Evolutionary conservation across 768 basidiomycete species (phyloP).

Genomic region (Lentinula edodes): DNA sequence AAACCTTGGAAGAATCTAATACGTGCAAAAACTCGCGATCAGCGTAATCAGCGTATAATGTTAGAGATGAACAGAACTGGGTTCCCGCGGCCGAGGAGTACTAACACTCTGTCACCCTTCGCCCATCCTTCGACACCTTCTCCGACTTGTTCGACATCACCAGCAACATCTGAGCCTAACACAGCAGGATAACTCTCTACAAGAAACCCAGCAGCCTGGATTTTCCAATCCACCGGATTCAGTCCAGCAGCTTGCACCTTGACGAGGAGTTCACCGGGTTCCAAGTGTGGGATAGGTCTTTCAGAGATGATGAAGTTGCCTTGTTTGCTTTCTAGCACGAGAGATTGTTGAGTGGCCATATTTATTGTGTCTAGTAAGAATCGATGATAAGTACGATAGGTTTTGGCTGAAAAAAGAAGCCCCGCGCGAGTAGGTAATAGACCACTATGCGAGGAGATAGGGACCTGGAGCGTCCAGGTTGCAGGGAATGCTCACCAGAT

Average conservation of each 20-base stretch:
- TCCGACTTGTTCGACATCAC: constrained; percentile 27
- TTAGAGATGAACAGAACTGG: too few relatives aligned
- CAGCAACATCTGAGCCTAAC: constrained; percentile 24
- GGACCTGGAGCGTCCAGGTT: too few relatives aligned
- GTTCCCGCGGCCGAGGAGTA: neutral
- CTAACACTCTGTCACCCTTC: constrained; percentile 28
- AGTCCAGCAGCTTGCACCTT: constrained; percentile 20
- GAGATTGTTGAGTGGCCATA: neutral
- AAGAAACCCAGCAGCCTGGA: constrained; percentile 16
- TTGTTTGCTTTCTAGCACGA: neutral
- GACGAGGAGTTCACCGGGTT: constrained; percentile 23
- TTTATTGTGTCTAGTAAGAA: too few relatives aligned
- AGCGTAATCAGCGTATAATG: too few relatives aligned
- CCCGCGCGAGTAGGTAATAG: too few relatives aligned
- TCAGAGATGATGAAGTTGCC: neutral
- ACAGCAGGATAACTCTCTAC: constrained; percentile 21
- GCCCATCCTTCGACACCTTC: constrained; percentile 25
- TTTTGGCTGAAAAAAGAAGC: too few relatives aligned
- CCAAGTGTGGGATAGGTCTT: constrained; percentile 15
- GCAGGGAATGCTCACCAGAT: too few relatives aligned
- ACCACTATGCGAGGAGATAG: too few relatives aligned
- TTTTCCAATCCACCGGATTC: constrained; percentile 30
- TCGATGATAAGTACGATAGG: too few relatives aligned
- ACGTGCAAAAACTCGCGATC: too few relatives aligned
- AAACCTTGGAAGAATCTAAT: constrained; percentile 12